Base-by-base conservation (phyloP, 2,329 filamentous ascomycete genomes). In the Dactylella cylindrospora region DNA sequence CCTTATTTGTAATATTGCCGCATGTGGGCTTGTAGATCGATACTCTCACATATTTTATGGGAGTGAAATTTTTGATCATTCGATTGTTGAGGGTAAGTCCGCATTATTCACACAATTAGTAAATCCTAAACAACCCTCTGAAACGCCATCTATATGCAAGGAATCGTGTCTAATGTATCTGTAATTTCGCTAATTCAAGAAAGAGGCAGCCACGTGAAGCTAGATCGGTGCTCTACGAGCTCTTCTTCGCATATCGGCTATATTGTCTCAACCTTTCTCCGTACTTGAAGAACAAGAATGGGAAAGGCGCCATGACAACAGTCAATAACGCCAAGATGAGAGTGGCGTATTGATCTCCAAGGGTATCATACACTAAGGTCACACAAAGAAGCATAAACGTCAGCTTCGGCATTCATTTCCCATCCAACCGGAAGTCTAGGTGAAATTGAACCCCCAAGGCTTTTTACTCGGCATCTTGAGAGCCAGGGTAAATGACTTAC, bases 331-430 rank as follows among this genome's bases (percentile, higher is more conserved):
- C 83, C 36, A 85, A 72, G 33, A 85, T 70, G 32, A 76, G 80
- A 1, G 81, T 80, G 5, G 81, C 83, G 86, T 86, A 90, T 64
- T 84, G 81, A 57, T 84, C 80, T 12, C 86, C 86, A 19, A 90
- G 76, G 20, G 74, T 77, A 6, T 79, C 71, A 70, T 89, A 91
- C 83, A 90, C 57, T 62, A 13, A 36, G 31, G 49, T 62, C 17
- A 44, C 28, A 62, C 57, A 54, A 45, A 5, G 36, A 23, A 25
- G 13, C 15, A 13, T 40, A 26, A 43, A 23, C 22, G 36, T 53
- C 28, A 50, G 57, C 43, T 31, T n/a, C n/a, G n/a, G n/a, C 15
- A 36, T 20, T 41, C n/a, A 9, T 20, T n/a, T 26, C 15, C 8
- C 5, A 26, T 20, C 9, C 13, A 39, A 19, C 5, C 35, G n/a